Evolutionary conservation across 2,329 filamentous ascomycete species (phyloP).

Genomic region (Apiospora hydei): DNA sequence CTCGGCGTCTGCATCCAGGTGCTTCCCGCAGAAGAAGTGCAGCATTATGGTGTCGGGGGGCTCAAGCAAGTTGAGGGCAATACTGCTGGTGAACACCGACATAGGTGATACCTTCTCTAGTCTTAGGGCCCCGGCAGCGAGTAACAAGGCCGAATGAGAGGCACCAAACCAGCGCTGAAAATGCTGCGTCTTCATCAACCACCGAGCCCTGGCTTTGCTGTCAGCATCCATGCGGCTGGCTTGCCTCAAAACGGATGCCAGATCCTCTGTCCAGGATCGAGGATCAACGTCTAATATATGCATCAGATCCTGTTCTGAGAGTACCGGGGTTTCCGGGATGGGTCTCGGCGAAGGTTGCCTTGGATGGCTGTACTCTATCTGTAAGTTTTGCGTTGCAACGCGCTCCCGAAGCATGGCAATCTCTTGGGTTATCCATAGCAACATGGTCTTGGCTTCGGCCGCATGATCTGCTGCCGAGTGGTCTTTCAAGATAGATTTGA

Average conservation of each 20-base stretch:
- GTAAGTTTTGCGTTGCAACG: neutral
- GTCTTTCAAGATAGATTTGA: neutral
- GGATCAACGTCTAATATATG: neutral
- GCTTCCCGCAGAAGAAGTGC: conserved; percentile 27
- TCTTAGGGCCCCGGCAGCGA: neutral
- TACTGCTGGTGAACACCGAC: conserved; percentile 24
- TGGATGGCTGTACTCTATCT: neutral
- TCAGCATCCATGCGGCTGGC: conserved; percentile 15
- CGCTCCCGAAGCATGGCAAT: neutral
- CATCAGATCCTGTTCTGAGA: neutral
- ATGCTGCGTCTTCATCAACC: conserved; percentile 23
- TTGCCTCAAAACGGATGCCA: conserved; percentile 24
- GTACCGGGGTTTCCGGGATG: neutral
- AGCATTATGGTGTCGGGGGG: conserved; percentile 12
- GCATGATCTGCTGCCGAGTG: neutral
- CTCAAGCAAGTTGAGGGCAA: conserved; percentile 22
- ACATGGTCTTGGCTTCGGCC: neutral
- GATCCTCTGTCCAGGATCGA: conserved; percentile 11
- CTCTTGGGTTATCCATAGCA: neutral
- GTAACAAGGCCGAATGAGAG: neutral
- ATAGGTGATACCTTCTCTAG: conserved; percentile 25
- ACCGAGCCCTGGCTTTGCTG: conserved; percentile 25
- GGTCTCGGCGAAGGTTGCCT: neutral
- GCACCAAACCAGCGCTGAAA: conserved; percentile 17
- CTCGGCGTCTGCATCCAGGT: conserved; percentile 15